phyloP scores from a whole-genome alignment of 1,284 basidiomycete species.

The Marasmius sp. region DNA sequence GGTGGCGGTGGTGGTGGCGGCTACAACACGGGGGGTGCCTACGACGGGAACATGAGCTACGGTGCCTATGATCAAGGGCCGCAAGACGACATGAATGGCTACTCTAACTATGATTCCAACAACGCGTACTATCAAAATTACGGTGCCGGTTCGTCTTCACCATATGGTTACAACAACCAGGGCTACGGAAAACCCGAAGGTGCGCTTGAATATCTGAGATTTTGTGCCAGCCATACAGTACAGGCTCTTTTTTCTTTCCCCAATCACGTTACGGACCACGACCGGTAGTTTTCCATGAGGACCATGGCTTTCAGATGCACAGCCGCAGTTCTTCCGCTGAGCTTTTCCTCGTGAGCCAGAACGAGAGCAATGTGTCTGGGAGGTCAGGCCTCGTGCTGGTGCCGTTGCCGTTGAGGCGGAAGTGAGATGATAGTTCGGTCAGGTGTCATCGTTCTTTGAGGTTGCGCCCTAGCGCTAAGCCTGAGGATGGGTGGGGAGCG shows the following conservation, averaged over 20 bases:
- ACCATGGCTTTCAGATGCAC: conserved; percentile 6
- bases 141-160: conserved; percentile 43
- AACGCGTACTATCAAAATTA: conserved; percentile 70
- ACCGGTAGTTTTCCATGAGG: conserved; percentile 8
- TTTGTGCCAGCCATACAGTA: conserved; percentile 21
- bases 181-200: conserved; percentile 72
- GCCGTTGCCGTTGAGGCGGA: not conserved
- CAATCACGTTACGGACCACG: conserved; percentile 27
- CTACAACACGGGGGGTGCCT: conserved; percentile 14
- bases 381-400: not conserved
- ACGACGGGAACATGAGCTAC: conserved; percentile 48
- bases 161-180: conserved; percentile 50
- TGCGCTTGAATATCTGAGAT: conserved; percentile 71
- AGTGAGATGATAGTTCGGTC: not conserved
- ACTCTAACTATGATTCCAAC: conserved; percentile 59
- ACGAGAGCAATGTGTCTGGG: not conserved
- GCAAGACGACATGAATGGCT: conserved; percentile 58
- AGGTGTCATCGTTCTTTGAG: not conserved
- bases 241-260: conserved; percentile 18
- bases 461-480: not conserved
- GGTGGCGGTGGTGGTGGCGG: conserved; percentile 43
- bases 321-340: conserved; percentile 17
- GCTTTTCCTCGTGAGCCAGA: not conserved
- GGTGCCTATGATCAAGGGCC: conserved; percentile 62
- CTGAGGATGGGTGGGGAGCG: not conserved